Base-by-base conservation (phyloP, 805 yeast genomes). In the Lipomyces orientalis region DNA sequence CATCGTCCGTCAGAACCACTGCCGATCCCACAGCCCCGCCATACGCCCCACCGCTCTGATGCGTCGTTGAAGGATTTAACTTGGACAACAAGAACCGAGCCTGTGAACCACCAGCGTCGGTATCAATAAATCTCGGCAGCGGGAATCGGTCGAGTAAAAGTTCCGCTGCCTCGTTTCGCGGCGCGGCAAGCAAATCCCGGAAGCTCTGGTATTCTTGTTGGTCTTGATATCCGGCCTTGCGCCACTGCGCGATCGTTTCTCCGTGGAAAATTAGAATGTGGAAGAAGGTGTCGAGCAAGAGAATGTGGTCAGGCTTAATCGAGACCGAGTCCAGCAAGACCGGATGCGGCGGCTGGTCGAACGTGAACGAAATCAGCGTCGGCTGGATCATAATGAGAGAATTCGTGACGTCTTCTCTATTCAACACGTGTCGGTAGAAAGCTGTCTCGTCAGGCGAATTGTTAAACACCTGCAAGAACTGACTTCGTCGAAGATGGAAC, bases 391-490 rank as follows among this genome's bases (percentile, higher is more conserved):
- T 95, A 70, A 93, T 91, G 77, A 95, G 83, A 19, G 98, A 90
- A 81, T 94, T 95, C 71, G 90, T 89, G 55, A 94, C 90, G 77
- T 95, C 98, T 76, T 95, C 98, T 72, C 94, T 88, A 77, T 90
- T 85, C 77, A 95, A 86, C 19, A 92, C 89, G 79, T 95, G 99
- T 78, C 98, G 88, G 81, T 94, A 92, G 80, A 93, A 95, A 51
- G 97, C 97, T 56, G 98, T 93, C 82, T 95, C 99, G 82, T 95
- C 99, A 1, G 99, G 99, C 5, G 99, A 95, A 80, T 93, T 93
- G 81, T 95, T 95, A 84, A 95, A 95, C 57, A 94, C 97, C 79
- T 92, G 97, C 78, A 95, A 82, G 79, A 95, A 93, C 80, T 94
- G 98, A 0, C 98, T 92, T 79, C 99, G 89, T 81, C 99, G 90